phyloP scores from a whole-genome alignment of 2,329 filamentous ascomycete genomes.

The Apiospora koreana region DNA sequence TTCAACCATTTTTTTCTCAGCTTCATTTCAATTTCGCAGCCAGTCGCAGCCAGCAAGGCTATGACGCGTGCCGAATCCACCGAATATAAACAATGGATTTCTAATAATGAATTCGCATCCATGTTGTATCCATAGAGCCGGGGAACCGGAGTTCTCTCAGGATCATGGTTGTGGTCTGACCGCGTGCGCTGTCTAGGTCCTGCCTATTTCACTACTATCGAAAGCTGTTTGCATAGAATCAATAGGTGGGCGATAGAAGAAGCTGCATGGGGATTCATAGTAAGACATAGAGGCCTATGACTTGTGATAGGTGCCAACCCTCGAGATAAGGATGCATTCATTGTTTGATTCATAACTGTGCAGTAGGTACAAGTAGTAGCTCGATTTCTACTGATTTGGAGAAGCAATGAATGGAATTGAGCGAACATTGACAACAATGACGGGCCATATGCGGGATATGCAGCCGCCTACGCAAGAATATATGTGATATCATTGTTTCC shows the following conservation, averaged over 20 bases:
- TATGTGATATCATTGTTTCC: not conserved
- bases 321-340: not conserved
- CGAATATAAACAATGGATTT: not conserved
- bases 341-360: not conserved
- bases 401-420: not conserved
- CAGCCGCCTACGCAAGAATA: not conserved
- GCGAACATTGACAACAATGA: not conserved
- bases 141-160: too few species aligned
- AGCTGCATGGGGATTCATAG: not conserved
- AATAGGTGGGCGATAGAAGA: not conserved
- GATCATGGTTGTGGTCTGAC: not conserved
- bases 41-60: not conserved
- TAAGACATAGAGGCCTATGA: too few species aligned
- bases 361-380: not conserved
- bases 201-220: not conserved
- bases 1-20: not conserved
- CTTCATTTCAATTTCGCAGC: conserved; percentile 4
- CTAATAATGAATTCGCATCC: not conserved
- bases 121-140: not conserved
- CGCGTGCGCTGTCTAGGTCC: not conserved
- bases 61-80: conserved; percentile 1
- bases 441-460: not conserved
- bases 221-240: not conserved
- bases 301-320: not conserved
- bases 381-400: not conserved